phyloP scores from a whole-genome alignment of 495 filamentous ascomycete genomes.

The Acidomyces sp. region DNA sequence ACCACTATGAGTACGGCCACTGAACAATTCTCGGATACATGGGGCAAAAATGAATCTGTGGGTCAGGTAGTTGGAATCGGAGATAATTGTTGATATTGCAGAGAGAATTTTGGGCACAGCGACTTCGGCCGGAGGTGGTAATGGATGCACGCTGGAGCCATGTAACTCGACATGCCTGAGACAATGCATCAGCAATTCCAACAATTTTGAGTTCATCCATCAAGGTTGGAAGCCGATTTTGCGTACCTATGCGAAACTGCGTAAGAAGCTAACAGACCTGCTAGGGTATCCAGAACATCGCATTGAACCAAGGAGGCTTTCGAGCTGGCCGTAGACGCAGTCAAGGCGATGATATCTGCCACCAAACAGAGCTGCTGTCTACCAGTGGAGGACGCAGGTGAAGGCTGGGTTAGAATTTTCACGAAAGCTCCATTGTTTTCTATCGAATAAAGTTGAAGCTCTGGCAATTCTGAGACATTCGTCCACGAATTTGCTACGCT shows the following conservation, averaged over 20 bases:
- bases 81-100: slow-evolving; percentile 65
- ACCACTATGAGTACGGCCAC: background rate
- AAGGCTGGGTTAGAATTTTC: too few relatives aligned
- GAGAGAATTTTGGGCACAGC: slow-evolving; percentile 61
- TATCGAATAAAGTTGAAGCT: too few relatives aligned
- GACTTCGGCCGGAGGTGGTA: slow-evolving; percentile 44
- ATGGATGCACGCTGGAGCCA: slow-evolving; percentile 22
- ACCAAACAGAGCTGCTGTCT: slow-evolving; percentile 59
- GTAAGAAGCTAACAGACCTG: slow-evolving; percentile 61
- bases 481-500: slow-evolving; percentile 53
- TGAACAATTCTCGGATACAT: slow-evolving; percentile 42
- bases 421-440: too few relatives aligned
- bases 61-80: slow-evolving; percentile 63
- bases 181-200: too few relatives aligned
- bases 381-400: slow-evolving; percentile 33
- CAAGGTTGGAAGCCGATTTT: slow-evolving; percentile 39
- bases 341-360: slow-evolving; percentile 52
- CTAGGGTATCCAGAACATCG: slow-evolving; percentile 68
- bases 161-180: slow-evolving; percentile 8
- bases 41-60: slow-evolving; percentile 68
- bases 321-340: slow-evolving; percentile 55
- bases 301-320: slow-evolving; percentile 53
- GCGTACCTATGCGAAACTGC: slow-evolving; percentile 54
- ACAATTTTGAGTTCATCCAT: too few relatives aligned
- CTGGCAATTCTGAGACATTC: slow-evolving; percentile 37